Base-by-base conservation (phyloP, 2,329 filamentous ascomycete genomes). In the Aspergillus pseudotamarii region DNA sequence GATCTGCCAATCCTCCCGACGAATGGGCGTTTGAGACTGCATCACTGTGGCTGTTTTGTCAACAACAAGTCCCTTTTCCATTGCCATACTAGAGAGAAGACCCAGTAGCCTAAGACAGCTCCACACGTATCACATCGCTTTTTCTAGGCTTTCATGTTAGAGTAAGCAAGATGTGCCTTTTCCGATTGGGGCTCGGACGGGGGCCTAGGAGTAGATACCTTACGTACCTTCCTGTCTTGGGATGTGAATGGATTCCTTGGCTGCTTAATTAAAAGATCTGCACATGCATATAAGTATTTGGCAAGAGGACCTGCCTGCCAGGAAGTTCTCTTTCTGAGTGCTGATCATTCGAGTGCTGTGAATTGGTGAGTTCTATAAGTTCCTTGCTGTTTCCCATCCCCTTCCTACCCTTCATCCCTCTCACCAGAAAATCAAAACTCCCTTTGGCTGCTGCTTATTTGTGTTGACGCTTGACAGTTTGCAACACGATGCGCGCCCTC, bases 401-500 rank as follows among this genome's bases (percentile, higher is more conserved):
- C 19, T 19, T 3, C n/a, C 23, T 28, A 3, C 14, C 51, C n/a
- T 14, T 3, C 28, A 6, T 21, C 30, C 51, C 32, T 16, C n/a
- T 11, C n/a, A 16, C 10, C n/a, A 19, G 10, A n/a, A 5, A 30
- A 19, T 21, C 4, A 30, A 19, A n/a, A n/a, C n/a, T 21, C 4
- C 26, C 26, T 32, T 34, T 41, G 8, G 38, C 45, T 16, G 46
- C 6, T 8, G 30, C 23, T 28, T 10, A 16, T 48, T 26, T 46
- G 14, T 48, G 30, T 21, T n/a, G 32, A 34, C 28, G 12, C 30
- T 23, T n/a, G 30, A 32, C 43, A 56, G n/a, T 43, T 30, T 21
- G 21, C 60, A 48, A 48, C 57, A 64, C 26, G 50, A 77, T 78
- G 75, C 71, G 70, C 61, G 58, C 66, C 11, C 59, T 73, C 34